Evolutionary conservation across 2,329 filamentous ascomycete genomes (phyloP), one percentile per base, ranked within the genome.

Genomic region (Ascochyta lentis): DNA sequence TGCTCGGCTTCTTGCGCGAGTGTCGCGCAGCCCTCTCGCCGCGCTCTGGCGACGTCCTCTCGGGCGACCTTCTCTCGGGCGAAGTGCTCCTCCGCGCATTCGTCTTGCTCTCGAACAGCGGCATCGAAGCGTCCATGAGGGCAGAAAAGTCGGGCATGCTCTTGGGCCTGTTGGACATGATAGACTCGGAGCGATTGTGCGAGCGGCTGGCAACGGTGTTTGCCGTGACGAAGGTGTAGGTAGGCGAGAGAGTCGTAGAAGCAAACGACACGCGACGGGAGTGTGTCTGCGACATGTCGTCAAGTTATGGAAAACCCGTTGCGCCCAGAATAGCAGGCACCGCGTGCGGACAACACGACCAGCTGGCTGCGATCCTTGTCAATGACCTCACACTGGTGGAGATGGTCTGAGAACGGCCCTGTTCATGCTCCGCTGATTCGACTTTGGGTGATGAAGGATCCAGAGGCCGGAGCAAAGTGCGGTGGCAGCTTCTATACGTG

Each of bases 131-230:
- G 37, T 74, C 72, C 55, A 73, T 63, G 7, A 75, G 64, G 5
- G 60, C 49, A 12, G 69, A 60, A 58, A 74, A 73, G 43, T 75
- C 71, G 42, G 70, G 62, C 70, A 75, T 73, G 59, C 70, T 72
- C 48, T 70, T 72, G 8, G 72, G 70, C 31, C 72, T 38, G 33
- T 46, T 47, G 7, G 48, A 26, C 45, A 48, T 51, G 13, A 54
- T 52, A 10, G 54, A 57, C 26, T 57, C 44, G 8, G 49, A 52
- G 24, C 49, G 48, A 4, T 24, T 52, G 43, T 37, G 54, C 10
- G 48, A 52, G 26, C 49, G 44, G 19, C 46, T 51, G 35, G 46
- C 39, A 29, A 55, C 40, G 4, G 48, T 49, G 38, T 56, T 44
- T 7, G 43, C 35, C 7, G 38, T 44, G 15, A 35, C 29, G 29